Conservation (phyloP, 768 basidiomycete genomes). For the Cystobasidium ongulense region DNA sequence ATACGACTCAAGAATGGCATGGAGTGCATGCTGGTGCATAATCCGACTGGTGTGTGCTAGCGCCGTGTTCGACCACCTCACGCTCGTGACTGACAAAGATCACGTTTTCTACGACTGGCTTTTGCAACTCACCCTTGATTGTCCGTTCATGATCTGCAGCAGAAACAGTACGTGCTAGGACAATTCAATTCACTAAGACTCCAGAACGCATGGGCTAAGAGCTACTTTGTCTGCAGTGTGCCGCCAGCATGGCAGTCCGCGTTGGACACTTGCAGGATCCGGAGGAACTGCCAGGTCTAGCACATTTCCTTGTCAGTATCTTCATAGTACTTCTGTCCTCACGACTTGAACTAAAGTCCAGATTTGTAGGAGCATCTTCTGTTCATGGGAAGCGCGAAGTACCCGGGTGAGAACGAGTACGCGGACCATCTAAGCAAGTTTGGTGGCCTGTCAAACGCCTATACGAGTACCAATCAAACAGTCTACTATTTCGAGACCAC, state of each 20-base stretch:
- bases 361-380: background rate
- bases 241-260: constrained; percentile 1
- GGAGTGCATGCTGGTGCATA: constrained; percentile 9
- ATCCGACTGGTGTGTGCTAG: background rate
- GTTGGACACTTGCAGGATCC: constrained; percentile 18
- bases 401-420: constrained; percentile 23
- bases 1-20: background rate
- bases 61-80: background rate
- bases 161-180: background rate
- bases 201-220: too few species aligned
- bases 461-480: constrained; percentile 80
- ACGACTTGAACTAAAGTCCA: background rate
- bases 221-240: background rate
- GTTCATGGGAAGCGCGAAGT: constrained; percentile 22
- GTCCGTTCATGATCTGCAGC: background rate
- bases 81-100: background rate
- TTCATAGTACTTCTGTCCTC: background rate
- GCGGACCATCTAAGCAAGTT: background rate
- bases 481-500: constrained; percentile 59
- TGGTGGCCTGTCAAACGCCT: constrained; percentile 66
- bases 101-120: background rate
- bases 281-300: constrained; percentile 22
- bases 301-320: constrained; percentile 24
- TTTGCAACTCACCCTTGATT: too few species aligned
- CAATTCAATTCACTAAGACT: background rate